Evolutionary conservation across 2,329 filamentous ascomycete species (phyloP).

Genomic region (Ophiostoma quercus): DNA sequence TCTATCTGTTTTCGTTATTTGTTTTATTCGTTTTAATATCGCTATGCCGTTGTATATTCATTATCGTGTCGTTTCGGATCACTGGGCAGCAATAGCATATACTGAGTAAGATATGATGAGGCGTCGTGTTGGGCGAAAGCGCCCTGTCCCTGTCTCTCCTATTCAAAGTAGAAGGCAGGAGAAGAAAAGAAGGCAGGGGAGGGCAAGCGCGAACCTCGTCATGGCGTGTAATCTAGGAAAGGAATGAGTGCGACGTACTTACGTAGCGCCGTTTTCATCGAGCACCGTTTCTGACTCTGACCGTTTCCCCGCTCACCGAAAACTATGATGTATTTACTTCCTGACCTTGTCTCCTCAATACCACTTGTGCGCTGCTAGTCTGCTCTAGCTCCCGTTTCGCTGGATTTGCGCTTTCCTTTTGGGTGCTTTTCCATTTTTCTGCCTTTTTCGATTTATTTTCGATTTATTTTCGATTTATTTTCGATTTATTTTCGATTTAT

Average conservation of each 20-base stretch:
- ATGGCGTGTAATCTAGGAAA: neutral
- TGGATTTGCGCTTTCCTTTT: neutral
- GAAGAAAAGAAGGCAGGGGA: neutral
- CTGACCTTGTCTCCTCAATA: neutral
- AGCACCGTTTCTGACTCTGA: too few species aligned
- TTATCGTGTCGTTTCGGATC: too few species aligned
- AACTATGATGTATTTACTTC: neutral
- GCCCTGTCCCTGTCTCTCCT: neutral
- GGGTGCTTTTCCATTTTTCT: neutral
- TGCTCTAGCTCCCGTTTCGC: neutral
- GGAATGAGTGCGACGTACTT: neutral
- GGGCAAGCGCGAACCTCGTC: constrained; percentile 4
- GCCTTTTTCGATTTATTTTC: neutral
- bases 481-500: neutral
- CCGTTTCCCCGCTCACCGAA: too few species aligned
- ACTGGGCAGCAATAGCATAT: too few species aligned
- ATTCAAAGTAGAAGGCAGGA: neutral
- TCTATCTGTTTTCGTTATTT: too few species aligned
- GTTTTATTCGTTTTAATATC: too few species aligned
- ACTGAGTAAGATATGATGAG: too few species aligned
- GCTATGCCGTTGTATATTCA: neutral
- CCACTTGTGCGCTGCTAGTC: neutral
- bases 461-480: neutral
- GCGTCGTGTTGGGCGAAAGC: too few species aligned
- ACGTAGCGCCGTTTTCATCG: neutral